Conservation (phyloP, 495 filamentous ascomycete species). For the Penicillium parvum region DNA sequence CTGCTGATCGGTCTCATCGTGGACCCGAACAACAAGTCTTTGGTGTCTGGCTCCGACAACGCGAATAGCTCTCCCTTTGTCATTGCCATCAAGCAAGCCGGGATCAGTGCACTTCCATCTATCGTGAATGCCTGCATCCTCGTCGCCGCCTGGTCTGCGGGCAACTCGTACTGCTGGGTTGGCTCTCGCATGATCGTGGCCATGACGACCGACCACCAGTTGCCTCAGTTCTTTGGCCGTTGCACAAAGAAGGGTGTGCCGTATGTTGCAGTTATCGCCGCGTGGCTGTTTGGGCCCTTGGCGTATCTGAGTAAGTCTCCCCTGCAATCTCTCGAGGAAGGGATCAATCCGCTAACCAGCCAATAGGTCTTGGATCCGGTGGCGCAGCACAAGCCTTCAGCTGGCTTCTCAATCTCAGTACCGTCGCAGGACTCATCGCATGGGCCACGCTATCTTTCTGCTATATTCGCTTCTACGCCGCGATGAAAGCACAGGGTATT, state of each 20-base stretch:
- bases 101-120: conserved; percentile 62
- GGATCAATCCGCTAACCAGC: not conserved
- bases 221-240: conserved; percentile 33
- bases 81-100: conserved; percentile 54
- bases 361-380: conserved; percentile 32
- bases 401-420: conserved; percentile 59
- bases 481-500: conserved; percentile 55
- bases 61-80: conserved; percentile 52
- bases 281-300: conserved; percentile 30
- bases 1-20: conserved; percentile 53
- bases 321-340: not conserved
- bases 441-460: conserved; percentile 58
- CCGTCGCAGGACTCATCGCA: conserved; percentile 56
- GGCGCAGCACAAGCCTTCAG: conserved; percentile 47
- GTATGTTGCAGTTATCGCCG: conserved; percentile 30
- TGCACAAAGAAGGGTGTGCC: conserved; percentile 32
- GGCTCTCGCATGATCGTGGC: conserved; percentile 36
- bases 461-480: conserved; percentile 59
- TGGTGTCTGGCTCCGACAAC: conserved; percentile 50
- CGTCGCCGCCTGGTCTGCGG: conserved; percentile 62
- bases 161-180: conserved; percentile 51
- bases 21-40: conserved; percentile 38
- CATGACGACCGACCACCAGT: conserved; percentile 34
- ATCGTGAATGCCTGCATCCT: conserved; percentile 76
- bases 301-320: conserved; percentile 30